Evolutionary conservation across 352 stramenopile species (phyloP).

Genomic region (Phytopythium boreale): DNA sequence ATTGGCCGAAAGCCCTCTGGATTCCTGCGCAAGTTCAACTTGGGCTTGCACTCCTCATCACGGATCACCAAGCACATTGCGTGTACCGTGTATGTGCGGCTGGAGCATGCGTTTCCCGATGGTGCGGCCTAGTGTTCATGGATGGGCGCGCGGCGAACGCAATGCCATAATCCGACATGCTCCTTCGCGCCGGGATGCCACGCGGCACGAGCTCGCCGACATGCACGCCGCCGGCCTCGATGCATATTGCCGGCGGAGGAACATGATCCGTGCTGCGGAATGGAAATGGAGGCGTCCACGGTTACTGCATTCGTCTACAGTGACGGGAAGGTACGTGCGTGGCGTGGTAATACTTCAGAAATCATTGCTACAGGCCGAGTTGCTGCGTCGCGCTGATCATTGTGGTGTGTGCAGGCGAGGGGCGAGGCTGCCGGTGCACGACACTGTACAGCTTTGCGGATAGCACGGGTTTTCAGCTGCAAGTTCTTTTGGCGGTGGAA

Average conservation of each 20-base stretch:
- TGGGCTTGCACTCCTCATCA: not conserved
- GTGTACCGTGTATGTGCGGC: conserved; percentile 1
- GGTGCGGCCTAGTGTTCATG: conserved; percentile 3
- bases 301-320: not conserved
- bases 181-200: not conserved
- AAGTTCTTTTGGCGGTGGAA: not conserved
- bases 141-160: not conserved
- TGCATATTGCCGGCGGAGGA: not conserved
- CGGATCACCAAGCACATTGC: conserved; percentile 1
- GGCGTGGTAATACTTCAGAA: not conserved
- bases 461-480: no score
- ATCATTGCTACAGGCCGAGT: not conserved
- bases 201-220: not conserved
- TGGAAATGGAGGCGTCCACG: not conserved
- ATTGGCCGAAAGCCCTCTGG: conserved; percentile 4
- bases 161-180: not conserved
- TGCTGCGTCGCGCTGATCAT: not conserved
- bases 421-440: no score
- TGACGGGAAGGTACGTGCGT: not conserved
- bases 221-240: not conserved
- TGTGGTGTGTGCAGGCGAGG: not conserved
- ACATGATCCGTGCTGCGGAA: not conserved
- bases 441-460: no score
- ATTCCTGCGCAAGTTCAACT: conserved; percentile 6
- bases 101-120: not conserved